A percentile compares a stretch with the other conserved stretches of the same genome.
phyloP scores from a whole-genome alignment of 2,329 filamentous ascomycete species.

The Dothistroma pini region DNA sequence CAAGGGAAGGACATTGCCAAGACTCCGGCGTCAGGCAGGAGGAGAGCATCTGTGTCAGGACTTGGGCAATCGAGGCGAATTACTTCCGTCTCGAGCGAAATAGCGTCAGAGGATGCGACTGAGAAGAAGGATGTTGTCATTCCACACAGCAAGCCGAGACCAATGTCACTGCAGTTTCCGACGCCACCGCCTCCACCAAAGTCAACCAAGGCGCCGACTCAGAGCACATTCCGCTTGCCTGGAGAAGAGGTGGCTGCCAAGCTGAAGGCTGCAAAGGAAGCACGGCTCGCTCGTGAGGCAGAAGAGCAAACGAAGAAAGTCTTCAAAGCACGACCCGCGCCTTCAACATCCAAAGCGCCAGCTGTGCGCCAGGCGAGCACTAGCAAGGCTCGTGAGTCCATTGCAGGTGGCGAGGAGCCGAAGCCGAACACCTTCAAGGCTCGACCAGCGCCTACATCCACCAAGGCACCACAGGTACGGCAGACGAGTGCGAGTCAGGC shows the following conservation, averaged over 20 bases:
- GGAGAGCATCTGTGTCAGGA: slow-evolving; percentile 20
- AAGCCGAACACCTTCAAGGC: slow-evolving; percentile 46
- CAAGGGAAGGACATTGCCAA: slow-evolving; percentile 27
- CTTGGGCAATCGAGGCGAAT: slow-evolving; percentile 19
- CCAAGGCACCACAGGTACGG: slow-evolving; percentile 36
- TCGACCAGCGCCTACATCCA: slow-evolving; percentile 39
- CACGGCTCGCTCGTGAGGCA: slow-evolving; percentile 44
- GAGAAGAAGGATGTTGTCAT: slow-evolving; percentile 30
- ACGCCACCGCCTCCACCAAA: slow-evolving; percentile 46
- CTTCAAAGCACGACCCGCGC: slow-evolving; percentile 49
- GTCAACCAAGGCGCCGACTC: slow-evolving; percentile 50
- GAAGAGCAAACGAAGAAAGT: slow-evolving; percentile 35
- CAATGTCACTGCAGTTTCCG: slow-evolving; percentile 47
- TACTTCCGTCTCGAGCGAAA: slow-evolving; percentile 20
- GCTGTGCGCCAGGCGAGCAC: slow-evolving; percentile 46
- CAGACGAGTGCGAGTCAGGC: slow-evolving; percentile 47
- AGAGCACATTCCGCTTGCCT: slow-evolving; percentile 50
- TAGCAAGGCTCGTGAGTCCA: slow-evolving; percentile 42
- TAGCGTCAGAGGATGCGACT: slow-evolving; percentile 4
- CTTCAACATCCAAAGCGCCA: slow-evolving; percentile 27
- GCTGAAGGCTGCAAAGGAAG: slow-evolving; percentile 50
- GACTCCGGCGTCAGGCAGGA: slow-evolving; percentile 15
- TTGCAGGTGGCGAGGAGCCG: slow-evolving; percentile 27
- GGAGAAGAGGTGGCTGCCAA: slow-evolving; percentile 53
- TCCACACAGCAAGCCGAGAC: slow-evolving; percentile 44